A percentile compares a stretch with the other conserved stretches of the same genome.
Evolutionary conservation across 495 filamentous ascomycete genomes (phyloP).

Genomic region (Trichocladium uniseriatum): DNA sequence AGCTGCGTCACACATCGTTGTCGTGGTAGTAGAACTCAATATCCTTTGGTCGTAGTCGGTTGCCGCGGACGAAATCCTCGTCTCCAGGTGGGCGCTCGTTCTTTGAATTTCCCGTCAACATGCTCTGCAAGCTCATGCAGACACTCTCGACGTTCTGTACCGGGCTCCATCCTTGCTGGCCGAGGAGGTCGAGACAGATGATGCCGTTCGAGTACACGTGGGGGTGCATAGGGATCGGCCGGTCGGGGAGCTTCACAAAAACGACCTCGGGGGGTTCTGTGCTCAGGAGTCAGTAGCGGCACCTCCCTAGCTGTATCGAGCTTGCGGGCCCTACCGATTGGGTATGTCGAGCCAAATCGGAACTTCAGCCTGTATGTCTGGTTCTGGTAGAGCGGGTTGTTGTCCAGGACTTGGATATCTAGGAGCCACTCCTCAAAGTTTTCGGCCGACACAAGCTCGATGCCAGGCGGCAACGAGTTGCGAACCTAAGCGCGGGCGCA

Average conservation of each 20-base stretch:
- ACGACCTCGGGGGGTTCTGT: conserved; percentile 87
- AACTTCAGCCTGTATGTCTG: conserved; percentile 83
- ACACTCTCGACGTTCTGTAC: conserved; percentile 96
- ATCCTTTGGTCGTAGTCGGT: conserved; percentile 67
- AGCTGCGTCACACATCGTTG: conserved; percentile 54
- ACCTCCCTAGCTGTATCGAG: not conserved
- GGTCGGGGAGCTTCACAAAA: conserved; percentile 58
- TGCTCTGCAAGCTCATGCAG: conserved; percentile 96
- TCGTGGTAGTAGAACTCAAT: conserved; percentile 86
- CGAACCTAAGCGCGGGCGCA: conserved; percentile 35
- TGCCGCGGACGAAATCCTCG: conserved; percentile 71
- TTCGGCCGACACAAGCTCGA: conserved; percentile 68
- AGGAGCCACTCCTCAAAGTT: conserved; percentile 85
- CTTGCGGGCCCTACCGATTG: conserved; percentile 59
- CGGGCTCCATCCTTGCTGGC: conserved; percentile 79
- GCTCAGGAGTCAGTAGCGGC: not conserved
- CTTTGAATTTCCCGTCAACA: conserved; percentile 89
- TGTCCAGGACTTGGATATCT: conserved; percentile 83
- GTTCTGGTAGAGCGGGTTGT: conserved; percentile 79
- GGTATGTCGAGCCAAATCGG: conserved; percentile 72
- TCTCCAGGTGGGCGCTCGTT: conserved; percentile 81
- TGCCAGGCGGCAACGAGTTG: conserved; percentile 55
- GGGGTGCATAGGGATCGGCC: conserved; percentile 86
- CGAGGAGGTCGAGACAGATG: conserved; percentile 93
- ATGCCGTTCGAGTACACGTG: conserved; percentile 98